Percentiles rank a stretch among this genome's conserved stretches.
These are phyloP conservation scores for Ophiostoma perfectum DNA, from an alignment of 2,329 filamentous ascomycete species.

Conservation along the genomic window DNA sequence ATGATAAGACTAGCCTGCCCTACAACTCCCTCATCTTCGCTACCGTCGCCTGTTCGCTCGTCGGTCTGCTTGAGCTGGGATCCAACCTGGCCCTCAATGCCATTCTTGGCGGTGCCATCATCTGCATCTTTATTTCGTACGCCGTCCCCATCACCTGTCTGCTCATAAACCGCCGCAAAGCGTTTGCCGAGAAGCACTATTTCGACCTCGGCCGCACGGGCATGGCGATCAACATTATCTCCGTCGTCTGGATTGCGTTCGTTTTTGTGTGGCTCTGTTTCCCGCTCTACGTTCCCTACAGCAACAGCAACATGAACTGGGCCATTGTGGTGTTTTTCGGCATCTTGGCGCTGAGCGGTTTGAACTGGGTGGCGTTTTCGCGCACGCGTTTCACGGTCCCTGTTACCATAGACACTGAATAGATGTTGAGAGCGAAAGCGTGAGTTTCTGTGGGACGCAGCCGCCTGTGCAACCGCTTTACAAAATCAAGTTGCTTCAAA, in stretches of 20 bases:
- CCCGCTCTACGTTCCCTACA: slow-evolving; percentile 11
- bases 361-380: slow-evolving; percentile 18
- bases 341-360: not conserved
- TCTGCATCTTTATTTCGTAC: slow-evolving; percentile 18
- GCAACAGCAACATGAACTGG: slow-evolving; percentile 17
- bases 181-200: not conserved
- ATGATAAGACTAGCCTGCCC: not conserved
- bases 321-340: slow-evolving; percentile 15
- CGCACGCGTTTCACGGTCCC: not conserved
- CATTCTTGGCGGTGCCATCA: slow-evolving; percentile 17
- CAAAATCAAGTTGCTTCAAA: too few relatives aligned
- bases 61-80: slow-evolving; percentile 15
- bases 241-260: slow-evolving; percentile 16
- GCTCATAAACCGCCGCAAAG: not conserved
- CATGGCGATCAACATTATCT: not conserved
- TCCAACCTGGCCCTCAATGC: slow-evolving; percentile 17
- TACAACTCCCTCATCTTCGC: slow-evolving; percentile 12
- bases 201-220: slow-evolving; percentile 15
- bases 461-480: too few relatives aligned
- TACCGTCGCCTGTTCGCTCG: not conserved
- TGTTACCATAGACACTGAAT: too few relatives aligned
- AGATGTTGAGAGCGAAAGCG: not conserved
- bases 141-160: slow-evolving; percentile 12
- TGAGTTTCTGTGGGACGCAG: not conserved
- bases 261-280: slow-evolving; percentile 18